Evolutionary conservation across 78 protist species (phyloP), one percentile per base, ranked within the genome.

Genomic region (Protostelium mycophagum): DNA sequence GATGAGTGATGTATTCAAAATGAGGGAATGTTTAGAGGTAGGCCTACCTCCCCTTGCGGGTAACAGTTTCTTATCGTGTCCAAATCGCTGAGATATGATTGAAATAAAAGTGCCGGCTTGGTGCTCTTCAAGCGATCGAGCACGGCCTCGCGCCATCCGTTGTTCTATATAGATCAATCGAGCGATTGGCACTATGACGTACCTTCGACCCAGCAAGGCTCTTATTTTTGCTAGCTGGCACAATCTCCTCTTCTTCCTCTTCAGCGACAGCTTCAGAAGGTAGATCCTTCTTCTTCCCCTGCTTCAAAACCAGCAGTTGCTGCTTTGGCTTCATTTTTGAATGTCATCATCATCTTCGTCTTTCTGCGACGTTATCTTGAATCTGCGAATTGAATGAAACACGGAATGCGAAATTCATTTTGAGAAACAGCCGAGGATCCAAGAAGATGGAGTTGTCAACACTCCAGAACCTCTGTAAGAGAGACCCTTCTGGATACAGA

Each of bases 401-500:
- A n/a, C n/a, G n/a, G n/a, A n/a, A n/a, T n/a, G n/a, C n/a, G n/a
- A n/a, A n/a, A n/a, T n/a, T n/a, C n/a, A n/a, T n/a, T n/a, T n/a
- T n/a, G n/a, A n/a, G n/a, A n/a, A n/a, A n/a, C n/a, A n/a, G n/a
- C n/a, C n/a, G n/a, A n/a, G n/a, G n/a, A n/a, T n/a, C n/a, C n/a
- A n/a, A n/a, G 73, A 51, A 25, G 73, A 51, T 16, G 31, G 73
- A 51, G 5, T 16, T 51, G 31, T 51, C 73, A 51, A 16, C 73
- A 16, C 95, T 97, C 25, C 98, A 96, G 90, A 93, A 94, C 38
- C 87, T 90, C 34, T 86, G 91, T 63, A 91, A 92, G 85, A 87
- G 98, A 35, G 99, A 97, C 91, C 96, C 97, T 34, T 39, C 85
- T 0, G 91, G 93, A 5, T 97, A 97, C 92, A 38, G 51, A 63